Base-by-base conservation (phyloP, 345 rosid species). In the Dipteronia sinensis region DNA sequence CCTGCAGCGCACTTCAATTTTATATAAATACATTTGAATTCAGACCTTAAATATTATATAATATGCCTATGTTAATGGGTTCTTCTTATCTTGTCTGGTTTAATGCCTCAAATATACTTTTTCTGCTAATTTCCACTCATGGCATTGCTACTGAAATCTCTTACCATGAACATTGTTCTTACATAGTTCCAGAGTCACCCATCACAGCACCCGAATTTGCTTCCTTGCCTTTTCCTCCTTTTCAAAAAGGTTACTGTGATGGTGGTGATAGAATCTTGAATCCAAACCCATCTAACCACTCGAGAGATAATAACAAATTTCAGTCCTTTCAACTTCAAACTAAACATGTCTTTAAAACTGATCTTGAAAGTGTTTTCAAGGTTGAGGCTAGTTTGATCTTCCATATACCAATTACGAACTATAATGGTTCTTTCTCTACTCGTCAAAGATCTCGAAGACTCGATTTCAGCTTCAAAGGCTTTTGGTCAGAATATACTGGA, bases 241-340 rank as follows among this genome's bases (percentile, higher is more conserved):
- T 19, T 59, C 84, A 85, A 67, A 65, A 29, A 23, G 84, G 85
- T 42, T 82, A 77, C 79, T 78, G 47, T 65, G 25, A 59, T 64
- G 82, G 84, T 25, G 82, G 85, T 49, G 79, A 82, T 69, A 79
- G 61, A 65, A 4, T 82, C 0, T 17, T 53, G 47, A 19, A 70
- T 47, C 62, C 49, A 49, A 46, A 31, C 31, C 12, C 25, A 64
- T 42, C 46, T 11, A 1, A 47, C 34, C 3, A 31, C 6, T 31
- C 0, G 34, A 31, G 34, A 44, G 10, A 10, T 25, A 2, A 27
- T 20, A 1, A 11, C 3, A 67, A 25, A n/a, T 7, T 19, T 15
- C 65, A 75, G 7, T 17, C 27, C 27, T 27, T 27, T 27, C 27
- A 62, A 59, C 64, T 80, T 34, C 71, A 20, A 0, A 80, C 85